Evolutionary conservation across 2,329 filamentous ascomycete species (phyloP).

Genomic region (Fusarium bactridioides): DNA sequence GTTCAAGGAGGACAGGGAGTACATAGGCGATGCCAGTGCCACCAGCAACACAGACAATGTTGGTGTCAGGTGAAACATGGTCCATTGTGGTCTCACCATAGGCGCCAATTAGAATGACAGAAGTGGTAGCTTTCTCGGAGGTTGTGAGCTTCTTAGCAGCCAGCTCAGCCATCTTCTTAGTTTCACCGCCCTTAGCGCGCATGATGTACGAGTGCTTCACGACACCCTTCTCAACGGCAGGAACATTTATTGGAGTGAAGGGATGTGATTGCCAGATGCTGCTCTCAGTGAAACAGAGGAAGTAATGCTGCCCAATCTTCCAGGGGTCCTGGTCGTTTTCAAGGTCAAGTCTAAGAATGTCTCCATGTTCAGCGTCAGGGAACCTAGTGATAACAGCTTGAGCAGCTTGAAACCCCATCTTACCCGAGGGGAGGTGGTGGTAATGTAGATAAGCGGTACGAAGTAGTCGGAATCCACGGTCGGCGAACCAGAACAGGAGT

Average conservation of each 20-base stretch:
- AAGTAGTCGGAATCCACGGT: conserved; percentile 66
- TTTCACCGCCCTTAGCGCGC: conserved; percentile 67
- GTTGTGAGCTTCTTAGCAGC: conserved; percentile 48
- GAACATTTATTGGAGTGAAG: conserved; percentile 69
- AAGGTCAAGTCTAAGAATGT: conserved; percentile 73
- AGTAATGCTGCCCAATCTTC: conserved; percentile 76
- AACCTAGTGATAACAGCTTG: conserved; percentile 58
- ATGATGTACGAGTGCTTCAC: conserved; percentile 65
- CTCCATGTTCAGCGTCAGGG: conserved; percentile 62
- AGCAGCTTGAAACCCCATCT: conserved; percentile 63
- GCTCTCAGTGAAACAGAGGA: conserved; percentile 70
- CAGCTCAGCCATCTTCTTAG: conserved; percentile 60
- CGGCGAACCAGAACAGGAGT: conserved; percentile 70
- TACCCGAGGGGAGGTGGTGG: conserved; percentile 53
- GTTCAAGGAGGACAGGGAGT: conserved; percentile 47
- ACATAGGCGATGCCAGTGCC: conserved; percentile 53
- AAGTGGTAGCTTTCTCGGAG: conserved; percentile 50
- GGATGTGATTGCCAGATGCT: conserved; percentile 78
- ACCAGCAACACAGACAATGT: conserved; percentile 51
- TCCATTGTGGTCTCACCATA: conserved; percentile 64
- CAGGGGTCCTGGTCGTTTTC: conserved; percentile 67
- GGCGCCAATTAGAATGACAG: conserved; percentile 68
- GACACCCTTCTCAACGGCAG: conserved; percentile 49
- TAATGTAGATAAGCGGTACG: conserved; percentile 69
- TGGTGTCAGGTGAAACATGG: conserved; percentile 50